These are phyloP conservation scores for Pisolithus tinctorius DNA, from an alignment of 768 basidiomycete genomes.

Conservation along the genomic window DNA sequence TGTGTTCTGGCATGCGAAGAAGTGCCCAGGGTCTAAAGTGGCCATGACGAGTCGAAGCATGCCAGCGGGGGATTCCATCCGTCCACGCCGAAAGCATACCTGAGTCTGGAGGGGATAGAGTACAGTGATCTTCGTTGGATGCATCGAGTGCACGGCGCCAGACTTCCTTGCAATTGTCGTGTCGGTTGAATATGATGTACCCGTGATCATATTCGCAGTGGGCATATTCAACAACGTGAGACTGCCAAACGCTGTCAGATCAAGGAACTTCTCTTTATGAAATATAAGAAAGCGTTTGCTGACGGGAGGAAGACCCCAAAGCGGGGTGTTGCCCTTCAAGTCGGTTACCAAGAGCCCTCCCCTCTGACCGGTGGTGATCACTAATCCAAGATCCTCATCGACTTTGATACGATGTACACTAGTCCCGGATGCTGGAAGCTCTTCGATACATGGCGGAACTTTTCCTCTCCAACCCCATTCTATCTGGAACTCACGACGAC, in stretches of 20 bases:
- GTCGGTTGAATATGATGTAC: slow-evolving; percentile 63
- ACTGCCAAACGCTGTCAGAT: slow-evolving; percentile 5
- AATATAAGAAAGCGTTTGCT: slow-evolving; percentile 10
- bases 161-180: slow-evolving; percentile 54
- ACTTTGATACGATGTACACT: slow-evolving; percentile 71
- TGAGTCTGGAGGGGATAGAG: slow-evolving; percentile 28
- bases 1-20: slow-evolving; percentile 38
- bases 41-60: slow-evolving; percentile 28
- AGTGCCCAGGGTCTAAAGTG: slow-evolving; percentile 61
- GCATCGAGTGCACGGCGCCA: slow-evolving; percentile 49
- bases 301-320: slow-evolving; percentile 64
- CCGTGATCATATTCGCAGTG: slow-evolving; percentile 73
- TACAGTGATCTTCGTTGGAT: slow-evolving; percentile 13
- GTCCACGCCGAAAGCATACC: slow-evolving; percentile 18
- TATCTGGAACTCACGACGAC: slow-evolving; percentile 38
- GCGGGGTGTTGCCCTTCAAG: slow-evolving; percentile 35
- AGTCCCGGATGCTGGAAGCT: slow-evolving; percentile 28
- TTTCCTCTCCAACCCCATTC: slow-evolving; percentile 50
- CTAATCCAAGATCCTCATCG: slow-evolving; percentile 53
- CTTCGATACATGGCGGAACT: slow-evolving; percentile 33
- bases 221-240: slow-evolving; percentile 31
- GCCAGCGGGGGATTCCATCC: slow-evolving; percentile 13
- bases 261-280: neutral
- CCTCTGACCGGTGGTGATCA: slow-evolving; percentile 47
- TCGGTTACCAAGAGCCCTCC: slow-evolving; percentile 60